Percentiles rank a stretch among this genome's conserved stretches.
These are phyloP conservation scores for Phytophthora tentaculata DNA, from an alignment of 352 stramenopile species.

Conservation along the genomic window DNA sequence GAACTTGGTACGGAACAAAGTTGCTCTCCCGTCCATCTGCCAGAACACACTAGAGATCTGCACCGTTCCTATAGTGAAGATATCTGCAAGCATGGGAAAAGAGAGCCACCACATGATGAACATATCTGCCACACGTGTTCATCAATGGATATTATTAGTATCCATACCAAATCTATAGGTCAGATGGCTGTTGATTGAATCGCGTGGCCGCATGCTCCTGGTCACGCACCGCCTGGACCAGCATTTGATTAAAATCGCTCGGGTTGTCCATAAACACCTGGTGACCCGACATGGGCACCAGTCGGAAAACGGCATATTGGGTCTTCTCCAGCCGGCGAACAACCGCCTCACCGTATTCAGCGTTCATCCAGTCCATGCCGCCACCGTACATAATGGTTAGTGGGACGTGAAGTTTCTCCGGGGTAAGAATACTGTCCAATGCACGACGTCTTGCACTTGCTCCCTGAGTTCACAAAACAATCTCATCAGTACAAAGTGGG, in stretches of 20 bases:
- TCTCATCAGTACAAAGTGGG: conserved; percentile 8
- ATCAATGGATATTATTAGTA: conserved; percentile 21
- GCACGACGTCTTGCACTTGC: conserved; percentile 56
- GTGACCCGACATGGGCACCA: conserved; percentile 73
- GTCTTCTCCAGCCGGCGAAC: conserved; percentile 61
- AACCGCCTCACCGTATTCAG: conserved; percentile 62
- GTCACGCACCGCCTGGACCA: conserved; percentile 73
- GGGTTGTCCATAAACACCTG: conserved; percentile 91
- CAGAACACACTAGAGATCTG: conserved; percentile 7
- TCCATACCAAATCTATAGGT: conserved; percentile 25
- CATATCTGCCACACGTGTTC: conserved; percentile 24
- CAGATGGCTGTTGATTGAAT: conserved; percentile 29
- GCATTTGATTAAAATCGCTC: conserved; percentile 71
- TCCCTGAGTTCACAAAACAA: conserved; percentile 34
- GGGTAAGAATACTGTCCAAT: conserved; percentile 62
- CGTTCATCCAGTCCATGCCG: conserved; percentile 84
- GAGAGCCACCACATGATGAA: conserved; percentile 29
- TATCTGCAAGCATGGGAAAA: conserved; percentile 11
- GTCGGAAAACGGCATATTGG: conserved; percentile 70
- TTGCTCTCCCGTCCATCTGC: conserved; percentile 35
- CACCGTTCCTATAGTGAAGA: conserved; percentile 16
- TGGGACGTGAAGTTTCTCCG: conserved; percentile 60
- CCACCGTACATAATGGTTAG: conserved; percentile 84
- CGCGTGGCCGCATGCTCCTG: conserved; percentile 47
- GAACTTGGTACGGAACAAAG: conserved; percentile 21